Percentiles rank a stretch among this genome's conserved stretches.
phyloP scores from a whole-genome alignment of 192 early-diverging fungal species.

The Tieghemiomyces parasiticus region DNA sequence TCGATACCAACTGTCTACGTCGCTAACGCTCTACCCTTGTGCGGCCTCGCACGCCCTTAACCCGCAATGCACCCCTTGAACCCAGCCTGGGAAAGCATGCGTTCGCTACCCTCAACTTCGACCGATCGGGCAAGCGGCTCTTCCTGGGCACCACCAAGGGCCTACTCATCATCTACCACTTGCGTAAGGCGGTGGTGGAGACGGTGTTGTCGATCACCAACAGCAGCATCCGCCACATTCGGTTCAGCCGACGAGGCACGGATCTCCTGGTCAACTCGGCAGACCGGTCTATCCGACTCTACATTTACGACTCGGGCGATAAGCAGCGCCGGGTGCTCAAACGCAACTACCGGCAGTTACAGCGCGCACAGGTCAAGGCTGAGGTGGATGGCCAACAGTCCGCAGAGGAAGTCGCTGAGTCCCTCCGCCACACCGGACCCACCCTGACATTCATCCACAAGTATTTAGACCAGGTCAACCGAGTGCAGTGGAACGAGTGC shows the following conservation, averaged over 20 bases:
- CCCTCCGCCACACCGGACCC: neutral
- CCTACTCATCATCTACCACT: conserved; percentile 7
- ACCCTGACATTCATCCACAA: conserved; percentile 33
- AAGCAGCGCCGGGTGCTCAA: neutral
- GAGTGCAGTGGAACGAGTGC: conserved; percentile 75
- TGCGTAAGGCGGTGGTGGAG: neutral
- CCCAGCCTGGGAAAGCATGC: neutral
- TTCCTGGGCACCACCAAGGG: conserved; percentile 1
- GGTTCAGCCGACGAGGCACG: conserved; percentile 50
- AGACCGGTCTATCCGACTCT: conserved; percentile 6
- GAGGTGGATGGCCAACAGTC: conserved; percentile 18
- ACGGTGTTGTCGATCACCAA: conserved; percentile 17
- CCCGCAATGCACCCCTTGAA: conserved; percentile 3
- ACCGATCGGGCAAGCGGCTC: conserved; percentile 5
- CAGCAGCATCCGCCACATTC: conserved; percentile 40
- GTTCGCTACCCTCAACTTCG: conserved; percentile 10
- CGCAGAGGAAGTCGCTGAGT: neutral
- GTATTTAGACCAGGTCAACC: conserved; percentile 84
- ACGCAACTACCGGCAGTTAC: neutral
- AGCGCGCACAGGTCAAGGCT: conserved; percentile 4
- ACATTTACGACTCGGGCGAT: conserved; percentile 10
- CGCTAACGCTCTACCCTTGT: too few relatives aligned
- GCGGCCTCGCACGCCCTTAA: too few relatives aligned
- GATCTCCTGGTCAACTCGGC: conserved; percentile 17
- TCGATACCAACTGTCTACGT: too few relatives aligned